These are phyloP conservation scores for Astragalus glycyphyllos DNA, from an alignment of 306 rosid genomes.

Conservation along the genomic window DNA sequence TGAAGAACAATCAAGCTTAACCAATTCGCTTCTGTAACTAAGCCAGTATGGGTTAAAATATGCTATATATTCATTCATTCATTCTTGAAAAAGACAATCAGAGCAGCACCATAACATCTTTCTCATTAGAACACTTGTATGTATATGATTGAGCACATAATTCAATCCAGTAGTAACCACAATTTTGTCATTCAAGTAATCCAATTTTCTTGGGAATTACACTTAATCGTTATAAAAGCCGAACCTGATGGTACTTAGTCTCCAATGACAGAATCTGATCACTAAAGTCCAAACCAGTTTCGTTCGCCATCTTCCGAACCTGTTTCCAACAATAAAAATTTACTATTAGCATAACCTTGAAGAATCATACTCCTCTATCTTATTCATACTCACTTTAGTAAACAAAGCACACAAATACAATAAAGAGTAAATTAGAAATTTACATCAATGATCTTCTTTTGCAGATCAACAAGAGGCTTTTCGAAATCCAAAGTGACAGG, in stretches of 20 bases:
- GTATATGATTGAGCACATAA: slow-evolving; percentile 19
- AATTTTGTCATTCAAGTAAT: slow-evolving; percentile 28
- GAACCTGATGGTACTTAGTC: slow-evolving; percentile 80
- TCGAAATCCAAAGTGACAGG: slow-evolving; percentile 83
- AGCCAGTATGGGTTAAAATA: not conserved
- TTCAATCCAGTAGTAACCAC: slow-evolving; percentile 38
- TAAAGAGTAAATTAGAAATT: slow-evolving; percentile 37
- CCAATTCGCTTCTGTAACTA: slow-evolving; percentile 17
- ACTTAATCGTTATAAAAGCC: slow-evolving; percentile 22
- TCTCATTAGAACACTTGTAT: slow-evolving; percentile 8
- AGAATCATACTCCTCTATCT: slow-evolving; percentile 15
- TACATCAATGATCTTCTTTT: slow-evolving; percentile 89
- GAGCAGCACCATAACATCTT: slow-evolving; percentile 1
- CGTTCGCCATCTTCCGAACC: slow-evolving; percentile 88
- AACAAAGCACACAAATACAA: slow-evolving; percentile 34
- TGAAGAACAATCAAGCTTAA: slow-evolving; percentile 16
- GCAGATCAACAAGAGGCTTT: slow-evolving; percentile 74
- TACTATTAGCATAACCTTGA: slow-evolving; percentile 23
- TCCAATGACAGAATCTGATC: slow-evolving; percentile 82
- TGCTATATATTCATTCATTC: slow-evolving; percentile 17
- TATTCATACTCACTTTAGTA: slow-evolving; percentile 32
- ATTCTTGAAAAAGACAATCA: slow-evolving; percentile 18
- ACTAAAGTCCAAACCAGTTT: slow-evolving; percentile 89
- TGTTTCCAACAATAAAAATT: slow-evolving; percentile 41
- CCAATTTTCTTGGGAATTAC: slow-evolving; percentile 22